These are phyloP conservation scores for Calocera viscosa DNA, from an alignment of 768 basidiomycete genomes.

Conservation along the genomic window DNA sequence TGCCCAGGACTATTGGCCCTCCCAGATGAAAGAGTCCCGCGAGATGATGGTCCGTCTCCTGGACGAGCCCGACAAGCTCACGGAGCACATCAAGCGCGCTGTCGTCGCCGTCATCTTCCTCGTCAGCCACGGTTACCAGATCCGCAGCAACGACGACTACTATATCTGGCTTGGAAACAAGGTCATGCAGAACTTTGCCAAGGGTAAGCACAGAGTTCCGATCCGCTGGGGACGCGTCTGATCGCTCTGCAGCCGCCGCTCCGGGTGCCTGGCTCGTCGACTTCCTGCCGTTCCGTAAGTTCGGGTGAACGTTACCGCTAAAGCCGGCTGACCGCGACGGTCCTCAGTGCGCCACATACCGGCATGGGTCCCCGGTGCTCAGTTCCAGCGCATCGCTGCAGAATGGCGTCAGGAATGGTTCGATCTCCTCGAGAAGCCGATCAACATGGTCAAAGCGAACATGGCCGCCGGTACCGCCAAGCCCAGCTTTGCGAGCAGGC, in stretches of 20 bases:
- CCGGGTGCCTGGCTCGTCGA: constrained; percentile 14
- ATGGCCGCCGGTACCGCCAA: constrained; percentile 21
- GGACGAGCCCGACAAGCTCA: constrained; percentile 25
- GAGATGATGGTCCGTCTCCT: constrained; percentile 29
- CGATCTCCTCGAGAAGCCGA: constrained; percentile 10
- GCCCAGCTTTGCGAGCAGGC: constrained; percentile 29
- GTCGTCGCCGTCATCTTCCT: constrained; percentile 9
- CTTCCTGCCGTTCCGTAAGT: constrained; percentile 2
- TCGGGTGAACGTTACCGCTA: background rate
- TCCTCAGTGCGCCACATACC: constrained; percentile 26
- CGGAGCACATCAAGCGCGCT: constrained; percentile 33
- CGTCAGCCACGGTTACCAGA: constrained; percentile 16
- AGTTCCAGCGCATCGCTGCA: background rate
- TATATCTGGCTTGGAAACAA: constrained; percentile 27
- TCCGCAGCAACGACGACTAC: constrained; percentile 23
- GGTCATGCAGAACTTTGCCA: constrained; percentile 13
- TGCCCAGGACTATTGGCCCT: constrained; percentile 27
- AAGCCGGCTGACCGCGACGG: constrained; percentile 18
- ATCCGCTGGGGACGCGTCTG: background rate
- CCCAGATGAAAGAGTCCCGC: constrained; percentile 30
- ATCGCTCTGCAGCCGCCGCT: constrained; percentile 12
- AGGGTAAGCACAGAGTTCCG: background rate
- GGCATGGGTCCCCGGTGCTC: background rate
- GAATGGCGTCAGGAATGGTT: constrained; percentile 8
- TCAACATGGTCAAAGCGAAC: constrained; percentile 13